Conservation (phyloP, 2,329 filamentous ascomycete species). For the Aspergillus sp. region DNA sequence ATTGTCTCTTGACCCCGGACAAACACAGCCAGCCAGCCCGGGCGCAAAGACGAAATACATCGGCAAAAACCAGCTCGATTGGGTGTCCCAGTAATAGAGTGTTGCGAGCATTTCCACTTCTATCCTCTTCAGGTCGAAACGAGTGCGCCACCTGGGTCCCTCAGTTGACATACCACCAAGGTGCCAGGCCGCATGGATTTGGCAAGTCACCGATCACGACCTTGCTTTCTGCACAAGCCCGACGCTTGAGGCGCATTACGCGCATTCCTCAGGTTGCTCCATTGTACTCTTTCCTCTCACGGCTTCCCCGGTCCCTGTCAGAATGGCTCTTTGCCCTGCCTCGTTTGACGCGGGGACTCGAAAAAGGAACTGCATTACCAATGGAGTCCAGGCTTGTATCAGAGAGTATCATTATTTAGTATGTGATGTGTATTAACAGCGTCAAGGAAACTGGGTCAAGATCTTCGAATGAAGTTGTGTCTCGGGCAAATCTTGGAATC, state of each 20-base stretch:
- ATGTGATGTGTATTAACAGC: too few relatives aligned
- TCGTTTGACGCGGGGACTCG: background rate
- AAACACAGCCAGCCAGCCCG: background rate
- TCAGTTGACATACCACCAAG: background rate
- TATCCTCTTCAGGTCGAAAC: background rate
- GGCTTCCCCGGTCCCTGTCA: background rate
- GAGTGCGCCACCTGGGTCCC: background rate
- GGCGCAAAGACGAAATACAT: background rate
- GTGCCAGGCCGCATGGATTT: background rate
- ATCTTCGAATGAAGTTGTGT: background rate
- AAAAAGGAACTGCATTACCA: background rate
- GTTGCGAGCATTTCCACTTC: background rate
- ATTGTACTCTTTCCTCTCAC: background rate
- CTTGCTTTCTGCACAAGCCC: background rate
- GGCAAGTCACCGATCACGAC: background rate
- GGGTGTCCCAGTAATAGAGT: background rate
- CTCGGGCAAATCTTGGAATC: background rate
- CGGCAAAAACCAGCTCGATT: background rate
- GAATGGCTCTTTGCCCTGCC: background rate
- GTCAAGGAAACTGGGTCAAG: background rate
- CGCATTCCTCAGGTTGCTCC: background rate
- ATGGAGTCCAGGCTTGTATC: background rate
- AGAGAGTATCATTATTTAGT: too few relatives aligned
- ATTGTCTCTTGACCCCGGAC: background rate
- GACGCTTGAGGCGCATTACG: background rate